Conservation (phyloP, 1,284 basidiomycete species). For the Tylopilus sp. region DNA sequence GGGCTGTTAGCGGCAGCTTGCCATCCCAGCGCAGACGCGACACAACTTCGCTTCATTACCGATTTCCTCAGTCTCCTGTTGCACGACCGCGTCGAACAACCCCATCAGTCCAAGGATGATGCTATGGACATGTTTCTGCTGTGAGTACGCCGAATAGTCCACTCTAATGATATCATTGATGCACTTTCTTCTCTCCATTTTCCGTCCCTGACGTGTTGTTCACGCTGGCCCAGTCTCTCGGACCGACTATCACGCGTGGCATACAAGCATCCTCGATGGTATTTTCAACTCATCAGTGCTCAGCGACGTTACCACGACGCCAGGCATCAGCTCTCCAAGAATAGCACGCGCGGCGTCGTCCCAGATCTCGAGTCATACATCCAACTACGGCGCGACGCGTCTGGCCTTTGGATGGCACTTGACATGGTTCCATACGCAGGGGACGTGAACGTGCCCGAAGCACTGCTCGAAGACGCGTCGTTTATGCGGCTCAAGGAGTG, state of each 20-base stretch:
- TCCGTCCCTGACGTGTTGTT: slow-evolving; percentile 12
- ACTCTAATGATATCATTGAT: slow-evolving; percentile 22
- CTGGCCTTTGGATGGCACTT: slow-evolving; percentile 62
- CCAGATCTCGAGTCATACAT: slow-evolving; percentile 62
- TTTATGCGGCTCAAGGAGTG: slow-evolving; percentile 32
- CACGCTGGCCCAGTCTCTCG: slow-evolving; percentile 31
- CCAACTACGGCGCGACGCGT: slow-evolving; percentile 55
- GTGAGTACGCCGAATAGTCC: slow-evolving; percentile 28
- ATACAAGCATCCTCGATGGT: slow-evolving; percentile 36
- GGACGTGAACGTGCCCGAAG: slow-evolving; percentile 54
- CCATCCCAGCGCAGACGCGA: slow-evolving; percentile 65
- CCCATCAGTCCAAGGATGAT: slow-evolving; percentile 1
- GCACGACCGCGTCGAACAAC: slow-evolving; percentile 38
- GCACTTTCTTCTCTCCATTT: background rate
- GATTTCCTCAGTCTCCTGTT: slow-evolving; percentile 62
- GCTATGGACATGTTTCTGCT: slow-evolving; percentile 22
- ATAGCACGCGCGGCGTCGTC: slow-evolving; percentile 27
- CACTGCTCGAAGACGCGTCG: slow-evolving; percentile 37
- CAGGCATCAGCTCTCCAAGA: slow-evolving; percentile 10
- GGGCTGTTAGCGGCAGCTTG: slow-evolving; percentile 67
- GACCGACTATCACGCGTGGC: slow-evolving; percentile 38
- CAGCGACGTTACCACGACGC: slow-evolving; percentile 44
- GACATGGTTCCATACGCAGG: slow-evolving; percentile 66
- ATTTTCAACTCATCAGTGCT: slow-evolving; percentile 48
- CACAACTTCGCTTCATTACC: slow-evolving; percentile 63